Conservation (phyloP, 148 eudicot species). For the Cornus kousa region DNA sequence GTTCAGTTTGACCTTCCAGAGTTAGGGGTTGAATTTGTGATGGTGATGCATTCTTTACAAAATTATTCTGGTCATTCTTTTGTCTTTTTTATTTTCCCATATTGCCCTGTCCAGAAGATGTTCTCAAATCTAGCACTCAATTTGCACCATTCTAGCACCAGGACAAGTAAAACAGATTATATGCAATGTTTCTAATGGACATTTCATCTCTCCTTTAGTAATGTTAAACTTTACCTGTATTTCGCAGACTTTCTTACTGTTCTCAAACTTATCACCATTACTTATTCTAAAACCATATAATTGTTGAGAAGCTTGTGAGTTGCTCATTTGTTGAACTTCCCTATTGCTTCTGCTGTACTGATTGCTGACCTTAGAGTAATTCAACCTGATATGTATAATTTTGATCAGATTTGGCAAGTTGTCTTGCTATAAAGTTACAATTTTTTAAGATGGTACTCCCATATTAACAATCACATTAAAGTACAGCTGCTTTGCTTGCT, state of each 20-base stretch:
- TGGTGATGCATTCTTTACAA: slow-evolving; percentile 39
- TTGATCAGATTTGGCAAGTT: not conserved
- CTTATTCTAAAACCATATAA: not conserved
- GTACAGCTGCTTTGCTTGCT: too few species aligned
- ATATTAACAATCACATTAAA: too few species aligned
- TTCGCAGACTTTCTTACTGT: not conserved
- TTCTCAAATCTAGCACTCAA: not conserved
- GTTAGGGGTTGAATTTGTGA: slow-evolving; percentile 94
- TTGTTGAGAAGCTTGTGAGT: not conserved
- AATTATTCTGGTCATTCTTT: not conserved
- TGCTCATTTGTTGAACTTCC: not conserved
- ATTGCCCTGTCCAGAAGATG: not conserved
- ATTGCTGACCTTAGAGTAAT: not conserved
- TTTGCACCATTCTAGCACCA: not conserved
- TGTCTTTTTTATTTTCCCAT: not conserved
- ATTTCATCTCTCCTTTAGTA: not conserved
- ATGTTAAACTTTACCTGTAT: not conserved
- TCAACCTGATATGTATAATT: not conserved
- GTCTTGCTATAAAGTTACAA: not conserved
- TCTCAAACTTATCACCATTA: not conserved
- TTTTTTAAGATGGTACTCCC: not conserved
- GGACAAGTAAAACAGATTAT: not conserved
- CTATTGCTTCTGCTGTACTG: not conserved
- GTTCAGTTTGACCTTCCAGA: slow-evolving; percentile 93
- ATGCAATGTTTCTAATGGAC: not conserved